phyloP scores from a whole-genome alignment of 129 eudicot species.

The Flaveria robusta region DNA sequence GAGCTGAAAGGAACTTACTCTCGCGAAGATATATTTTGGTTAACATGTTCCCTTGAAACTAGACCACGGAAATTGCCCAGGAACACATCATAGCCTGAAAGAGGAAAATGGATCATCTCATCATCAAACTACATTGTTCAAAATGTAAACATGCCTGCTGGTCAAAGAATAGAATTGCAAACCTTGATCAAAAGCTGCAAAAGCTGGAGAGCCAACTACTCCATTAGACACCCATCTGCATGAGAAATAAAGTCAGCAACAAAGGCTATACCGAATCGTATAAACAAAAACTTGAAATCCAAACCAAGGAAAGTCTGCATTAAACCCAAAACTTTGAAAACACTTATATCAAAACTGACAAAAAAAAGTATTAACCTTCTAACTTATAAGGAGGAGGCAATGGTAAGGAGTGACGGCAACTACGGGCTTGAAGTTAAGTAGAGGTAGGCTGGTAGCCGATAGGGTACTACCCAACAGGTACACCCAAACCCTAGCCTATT shows the following conservation, averaged over 20 bases:
- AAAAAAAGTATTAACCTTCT: background rate
- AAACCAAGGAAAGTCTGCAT: background rate
- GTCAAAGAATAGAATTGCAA: conserved; percentile 27
- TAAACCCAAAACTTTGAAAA: background rate
- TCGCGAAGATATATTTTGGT: conserved; percentile 76
- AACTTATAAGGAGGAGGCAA: background rate
- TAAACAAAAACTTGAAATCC: background rate
- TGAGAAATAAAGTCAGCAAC: background rate
- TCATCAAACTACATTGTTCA: background rate
- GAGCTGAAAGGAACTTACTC: conserved; percentile 60
- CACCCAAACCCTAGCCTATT: background rate
- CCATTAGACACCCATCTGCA: conserved; percentile 97
- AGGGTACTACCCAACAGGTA: background rate
- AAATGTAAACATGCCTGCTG: background rate
- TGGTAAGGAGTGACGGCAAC: background rate
- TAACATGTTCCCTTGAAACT: conserved; percentile 83
- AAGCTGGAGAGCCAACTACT: conserved; percentile 98
- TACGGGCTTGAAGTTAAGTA: background rate
- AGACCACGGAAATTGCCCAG: conserved; percentile 94
- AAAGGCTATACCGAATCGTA: background rate
- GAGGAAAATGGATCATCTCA: conserved; percentile 13
- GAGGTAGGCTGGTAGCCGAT: background rate
- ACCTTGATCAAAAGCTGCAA: conserved; percentile 99
- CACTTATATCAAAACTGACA: background rate
- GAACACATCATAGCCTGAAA: conserved; percentile 88